Evolutionary conservation across 2,329 filamentous ascomycete species (phyloP), one percentile per base, ranked within the genome.

Genomic region (Aphanoascus verrucosus): DNA sequence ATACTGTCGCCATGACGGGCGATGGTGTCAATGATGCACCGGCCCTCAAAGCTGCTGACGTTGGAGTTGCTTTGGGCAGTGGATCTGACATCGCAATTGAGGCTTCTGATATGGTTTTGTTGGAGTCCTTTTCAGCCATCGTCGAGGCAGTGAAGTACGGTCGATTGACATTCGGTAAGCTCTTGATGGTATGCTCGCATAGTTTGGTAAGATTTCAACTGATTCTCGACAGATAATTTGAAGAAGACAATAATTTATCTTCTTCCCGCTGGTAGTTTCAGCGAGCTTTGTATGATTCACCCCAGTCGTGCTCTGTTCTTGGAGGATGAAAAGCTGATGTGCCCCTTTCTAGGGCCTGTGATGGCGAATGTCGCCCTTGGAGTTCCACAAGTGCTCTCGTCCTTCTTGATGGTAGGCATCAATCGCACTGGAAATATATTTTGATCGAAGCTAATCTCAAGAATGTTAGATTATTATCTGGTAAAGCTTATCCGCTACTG

Each of bases 221-320:
- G 42, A n/a, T 31, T 46, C 3, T 15, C 23, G 9, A 7, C 41
- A 59, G 83, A 88, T 65, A 89, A 89, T 61, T 69, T 89, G 49
- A 85, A 86, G 65, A 89, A 90, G 74, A 84, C 80, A 0, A 80
- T 87, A 56, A 79, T 81, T n/a, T 88, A 88, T 62, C 73, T 88
- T 1, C 74, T 88, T 0, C 84, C 85, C 0, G 85, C 85, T 0
- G 85, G 85, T 1, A 80, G 74, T n/a, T 88, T 86, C 65, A 80
- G 79, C 50, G 85, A 89, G 64, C 84, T 89, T 67, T 79, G 62
- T 61, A 59, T 52, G 55, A 41, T 45, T 15, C 11, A 3, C 17
- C 12, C 44, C 38, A 11, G 19, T 35, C 32, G 1, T n/a, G 15
- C 2, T 44, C 14, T 8, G 37, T 41, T 11, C 6, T 37, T 37